A percentile compares a stretch with the other conserved stretches of the same genome.
These are phyloP conservation scores for Euphorbia peplus DNA, from an alignment of 345 rosid species.

Conservation along the genomic window DNA sequence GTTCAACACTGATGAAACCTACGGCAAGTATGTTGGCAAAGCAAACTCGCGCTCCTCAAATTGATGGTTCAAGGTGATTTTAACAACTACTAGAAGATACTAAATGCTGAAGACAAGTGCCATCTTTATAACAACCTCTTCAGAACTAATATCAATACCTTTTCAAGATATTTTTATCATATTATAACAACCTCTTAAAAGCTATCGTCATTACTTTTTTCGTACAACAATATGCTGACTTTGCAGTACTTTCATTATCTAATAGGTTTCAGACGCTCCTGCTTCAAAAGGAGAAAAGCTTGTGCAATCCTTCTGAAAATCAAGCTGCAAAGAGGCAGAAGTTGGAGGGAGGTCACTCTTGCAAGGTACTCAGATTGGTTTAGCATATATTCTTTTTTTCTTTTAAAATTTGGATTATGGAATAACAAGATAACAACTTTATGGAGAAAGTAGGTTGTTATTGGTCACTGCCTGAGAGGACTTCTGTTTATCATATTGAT, in stretches of 20 bases:
- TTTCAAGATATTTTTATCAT: conserved; percentile 6
- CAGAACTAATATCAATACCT: neutral
- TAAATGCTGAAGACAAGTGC: neutral
- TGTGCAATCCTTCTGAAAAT: conserved; percentile 52
- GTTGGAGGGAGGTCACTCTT: conserved; percentile 76
- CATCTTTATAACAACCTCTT: neutral
- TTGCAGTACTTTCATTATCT: conserved; percentile 3
- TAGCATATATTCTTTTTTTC: conserved; percentile 9
- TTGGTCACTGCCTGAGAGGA: neutral
- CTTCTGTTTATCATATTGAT: neutral
- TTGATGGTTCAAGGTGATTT: conserved; percentile 51
- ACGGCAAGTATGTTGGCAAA: conserved; percentile 86
- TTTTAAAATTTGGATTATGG: neutral
- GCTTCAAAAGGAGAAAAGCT: conserved; percentile 40
- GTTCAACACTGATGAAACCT: conserved; percentile 93
- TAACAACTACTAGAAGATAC: neutral
- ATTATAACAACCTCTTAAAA: neutral
- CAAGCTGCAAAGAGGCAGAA: conserved; percentile 98
- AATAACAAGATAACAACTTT: neutral
- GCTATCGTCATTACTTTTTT: conserved; percentile 1
- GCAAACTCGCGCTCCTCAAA: conserved; percentile 46
- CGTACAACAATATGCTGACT: conserved; percentile 3
- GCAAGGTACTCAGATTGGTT: conserved; percentile 45
- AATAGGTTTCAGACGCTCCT: conserved; percentile 46
- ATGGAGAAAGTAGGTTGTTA: neutral